Conservation (phyloP, 768 basidiomycete species). For the Albatrellus ellisii region DNA sequence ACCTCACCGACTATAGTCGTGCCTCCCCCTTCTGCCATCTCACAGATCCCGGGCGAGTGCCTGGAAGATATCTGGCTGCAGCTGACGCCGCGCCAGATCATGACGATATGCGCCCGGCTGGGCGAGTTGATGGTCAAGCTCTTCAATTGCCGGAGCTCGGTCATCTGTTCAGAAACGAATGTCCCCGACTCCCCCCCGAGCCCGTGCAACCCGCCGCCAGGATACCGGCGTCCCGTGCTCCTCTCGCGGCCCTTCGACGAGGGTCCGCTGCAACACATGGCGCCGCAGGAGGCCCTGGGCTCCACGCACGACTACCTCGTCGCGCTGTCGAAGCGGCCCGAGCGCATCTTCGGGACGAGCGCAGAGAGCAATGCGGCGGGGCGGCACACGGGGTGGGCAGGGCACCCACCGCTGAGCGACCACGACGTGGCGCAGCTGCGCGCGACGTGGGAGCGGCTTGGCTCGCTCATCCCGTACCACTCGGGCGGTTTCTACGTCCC, state of each 20-base stretch:
- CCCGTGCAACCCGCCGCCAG: constrained; percentile 1
- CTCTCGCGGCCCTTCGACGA: constrained; percentile 18
- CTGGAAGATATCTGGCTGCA: constrained; percentile 18
- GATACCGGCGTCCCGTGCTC: constrained; percentile 13
- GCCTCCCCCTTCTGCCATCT: neutral
- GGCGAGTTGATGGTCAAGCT: constrained; percentile 18
- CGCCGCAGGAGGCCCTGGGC: constrained; percentile 16
- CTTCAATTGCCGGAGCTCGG: constrained; percentile 16
- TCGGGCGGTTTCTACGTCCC: constrained; percentile 21
- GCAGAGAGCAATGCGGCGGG: constrained; percentile 1
- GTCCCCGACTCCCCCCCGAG: constrained; percentile 13
- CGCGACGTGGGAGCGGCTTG: constrained; percentile 17
- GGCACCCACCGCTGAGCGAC: constrained; percentile 13
- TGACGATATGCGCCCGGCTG: constrained; percentile 16
- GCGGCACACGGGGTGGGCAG: constrained; percentile 12
- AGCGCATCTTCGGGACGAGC: constrained; percentile 14
- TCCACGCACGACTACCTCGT: constrained; percentile 18
- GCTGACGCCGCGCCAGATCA: constrained; percentile 13
- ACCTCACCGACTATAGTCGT: constrained; percentile 3
- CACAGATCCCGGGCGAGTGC: constrained; percentile 17
- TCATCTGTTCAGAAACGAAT: constrained; percentile 18
- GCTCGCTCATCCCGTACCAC: constrained; percentile 17
- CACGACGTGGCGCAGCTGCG: constrained; percentile 15
- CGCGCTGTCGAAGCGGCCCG: constrained; percentile 17
- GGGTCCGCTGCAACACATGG: constrained; percentile 15